phyloP scores from a whole-genome alignment of 495 filamentous ascomycete species.

The Haplographium delicatum region DNA sequence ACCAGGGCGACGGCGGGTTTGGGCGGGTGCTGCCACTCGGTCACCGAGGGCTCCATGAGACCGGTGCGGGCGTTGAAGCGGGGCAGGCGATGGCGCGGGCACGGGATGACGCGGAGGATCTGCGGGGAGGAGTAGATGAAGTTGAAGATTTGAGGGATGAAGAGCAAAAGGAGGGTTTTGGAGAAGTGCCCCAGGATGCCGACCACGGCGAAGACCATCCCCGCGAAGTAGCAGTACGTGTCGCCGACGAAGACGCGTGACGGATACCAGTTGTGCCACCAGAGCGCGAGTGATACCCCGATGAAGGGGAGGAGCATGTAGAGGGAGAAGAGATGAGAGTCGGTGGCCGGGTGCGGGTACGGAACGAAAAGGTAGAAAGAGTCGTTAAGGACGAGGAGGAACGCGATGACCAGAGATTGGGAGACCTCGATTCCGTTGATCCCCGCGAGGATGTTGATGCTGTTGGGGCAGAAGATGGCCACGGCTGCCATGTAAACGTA shows the following conservation, averaged over 20 bases:
- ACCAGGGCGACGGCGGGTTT: slow-evolving; percentile 49
- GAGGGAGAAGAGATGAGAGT: slow-evolving; percentile 91
- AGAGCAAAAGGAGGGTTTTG: slow-evolving; percentile 87
- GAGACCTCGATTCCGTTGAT: slow-evolving; percentile 97
- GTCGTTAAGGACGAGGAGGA: slow-evolving; percentile 81
- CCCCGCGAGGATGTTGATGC: slow-evolving; percentile 97
- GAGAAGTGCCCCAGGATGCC: slow-evolving; percentile 95
- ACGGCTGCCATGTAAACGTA: slow-evolving; percentile 95
- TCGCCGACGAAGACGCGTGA: slow-evolving; percentile 94
- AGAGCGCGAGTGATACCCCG: slow-evolving; percentile 81
- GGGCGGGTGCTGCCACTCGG: slow-evolving; percentile 73
- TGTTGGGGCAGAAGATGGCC: slow-evolving; percentile 94
- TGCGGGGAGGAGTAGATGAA: slow-evolving; percentile 91
- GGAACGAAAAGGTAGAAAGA: slow-evolving; percentile 69
- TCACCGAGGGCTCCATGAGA: slow-evolving; percentile 76
- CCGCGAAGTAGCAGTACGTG: slow-evolving; percentile 98
- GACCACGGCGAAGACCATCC: slow-evolving; percentile 97
- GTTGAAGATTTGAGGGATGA: slow-evolving; percentile 94
- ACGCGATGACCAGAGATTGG: slow-evolving; percentile 87
- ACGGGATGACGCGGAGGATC: slow-evolving; percentile 82
- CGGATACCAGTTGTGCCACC: slow-evolving; percentile 94
- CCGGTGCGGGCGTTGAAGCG: slow-evolving; percentile 80
- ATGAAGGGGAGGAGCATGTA: slow-evolving; percentile 93
- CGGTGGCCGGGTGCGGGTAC: slow-evolving; percentile 86
- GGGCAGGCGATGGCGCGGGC: slow-evolving; percentile 86